Base-by-base conservation (phyloP, 1,284 basidiomycete genomes). In the Takashimella tepidaria region DNA sequence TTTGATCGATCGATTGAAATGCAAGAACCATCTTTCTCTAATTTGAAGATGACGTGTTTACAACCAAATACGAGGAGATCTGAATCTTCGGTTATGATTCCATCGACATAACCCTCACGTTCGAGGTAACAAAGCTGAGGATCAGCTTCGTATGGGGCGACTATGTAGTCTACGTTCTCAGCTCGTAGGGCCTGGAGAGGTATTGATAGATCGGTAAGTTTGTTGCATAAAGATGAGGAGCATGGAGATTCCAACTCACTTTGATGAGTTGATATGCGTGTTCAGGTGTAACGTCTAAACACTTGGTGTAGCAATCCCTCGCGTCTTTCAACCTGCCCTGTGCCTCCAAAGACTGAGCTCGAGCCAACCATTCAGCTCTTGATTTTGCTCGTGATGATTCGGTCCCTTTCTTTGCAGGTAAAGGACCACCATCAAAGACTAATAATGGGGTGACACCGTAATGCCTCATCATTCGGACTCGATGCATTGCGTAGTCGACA, bases 251-350 rank as follows among this genome's bases (percentile, higher is more conserved):
- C n/a, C n/a, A n/a, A 63, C 78, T 49, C 63, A 85, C 92, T 82
- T 98, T 97, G 79, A 98, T 98, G 59, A 98, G 79, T 75, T 98
- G 95, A 70, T 83, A 93, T 4, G 96, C 96, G 89, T 98, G 95
- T 71, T 92, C 86, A 1, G 96, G 95, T 3, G 92, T 97, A 47
- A 99, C 89, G 63, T 99, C 96, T 49, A 98, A 78, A 63, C 89
- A 92, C 74, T 96, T 96, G 58, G 87, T 82, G 71, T 90, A 98
- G 67, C 79, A 83, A 21, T 98, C 92, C 21, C 92, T 80, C 11
- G 96, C 96, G 64, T 91, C 85, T 27, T 78, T 79, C 60, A 82
- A 79, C 66, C 86, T 85, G 12, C 91, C 92, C 70, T 92, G 86
- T 2, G 83, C 80, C 22, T 86, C 80, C 3, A 96, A 78, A 4